Base-by-base conservation (phyloP, 352 stramenopile species). In the Phytophthora macrochlamydospora region DNA sequence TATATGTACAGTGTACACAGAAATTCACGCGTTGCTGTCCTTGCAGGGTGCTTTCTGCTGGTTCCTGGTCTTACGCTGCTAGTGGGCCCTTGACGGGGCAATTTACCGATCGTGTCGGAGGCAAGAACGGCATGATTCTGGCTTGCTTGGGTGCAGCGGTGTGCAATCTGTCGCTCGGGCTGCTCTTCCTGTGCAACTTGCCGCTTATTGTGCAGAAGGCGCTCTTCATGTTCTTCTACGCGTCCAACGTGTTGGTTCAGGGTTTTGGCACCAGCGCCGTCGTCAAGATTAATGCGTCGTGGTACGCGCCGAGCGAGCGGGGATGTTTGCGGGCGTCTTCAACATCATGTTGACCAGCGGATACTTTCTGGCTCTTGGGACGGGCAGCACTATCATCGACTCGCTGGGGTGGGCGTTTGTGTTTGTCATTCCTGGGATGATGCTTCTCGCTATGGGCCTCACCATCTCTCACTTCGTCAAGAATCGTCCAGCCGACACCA, bases 281-380 rank as follows among this genome's bases (percentile, higher is more conserved):
- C 11, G 78, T 91, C 13, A 91, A 91, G 69, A 91, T 89, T 62
- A 89, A 91, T 45, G 82, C 79, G 0, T 79, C 75, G 48, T 89
- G 79, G 79, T 91, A 89, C 69, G 50, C 74, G 29, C 56, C 78
- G 2, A 86, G 55, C 42, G 81, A 91, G 58, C 79, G 82, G 31
- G 76, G 82, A 66, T 87, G 52, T 91, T 91, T 48, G 71, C 82
- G 0, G 82, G 82, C 2, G 75, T 91, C 1, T 91, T 89, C 69
- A 91, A 91, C 68, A 89, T 91, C 59, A 85, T 89, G 69, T 62
- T 91, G 56, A 88, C 75, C 8, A 87, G 73, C 43, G 82, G 82
- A 18, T 91, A 89, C 63, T 91, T 79, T 49, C 51, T 91, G 7
- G 77, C 82, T 13, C 57, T 91, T 7, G 79, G 82, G 7, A 74